Conservation (phyloP, 768 basidiomycete genomes). For the Russula sp. region DNA sequence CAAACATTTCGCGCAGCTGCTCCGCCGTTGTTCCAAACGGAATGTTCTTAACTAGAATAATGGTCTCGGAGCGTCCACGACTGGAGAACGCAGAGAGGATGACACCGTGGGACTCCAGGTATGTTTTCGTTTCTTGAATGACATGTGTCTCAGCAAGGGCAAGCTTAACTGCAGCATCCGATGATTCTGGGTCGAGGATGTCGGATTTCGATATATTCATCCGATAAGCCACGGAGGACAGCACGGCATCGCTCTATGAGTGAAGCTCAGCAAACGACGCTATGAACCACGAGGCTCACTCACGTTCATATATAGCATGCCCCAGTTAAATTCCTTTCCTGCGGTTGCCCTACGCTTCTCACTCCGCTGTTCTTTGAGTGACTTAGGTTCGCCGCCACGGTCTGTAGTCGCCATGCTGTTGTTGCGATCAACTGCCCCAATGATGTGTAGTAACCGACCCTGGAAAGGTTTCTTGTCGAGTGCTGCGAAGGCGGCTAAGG, state of each 20-base stretch:
- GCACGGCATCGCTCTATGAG: constrained; percentile 83
- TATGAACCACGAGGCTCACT: constrained; percentile 32
- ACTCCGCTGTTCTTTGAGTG: constrained; percentile 52
- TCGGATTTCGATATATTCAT: constrained; percentile 83
- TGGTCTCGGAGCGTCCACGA: constrained; percentile 60
- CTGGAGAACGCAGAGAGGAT: constrained; percentile 45
- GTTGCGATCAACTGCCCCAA: constrained; percentile 72
- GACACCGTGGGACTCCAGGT: constrained; percentile 74
- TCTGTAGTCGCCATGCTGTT: constrained; percentile 39
- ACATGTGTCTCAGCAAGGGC: constrained; percentile 95
- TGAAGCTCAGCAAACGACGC: constrained; percentile 22
- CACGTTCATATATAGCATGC: constrained; percentile 96
- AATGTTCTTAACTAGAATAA: constrained; percentile 92
- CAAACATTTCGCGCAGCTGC: constrained; percentile 75
- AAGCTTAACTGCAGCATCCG: constrained; percentile 84
- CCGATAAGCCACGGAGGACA: constrained; percentile 81
- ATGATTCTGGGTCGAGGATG: constrained; percentile 77
- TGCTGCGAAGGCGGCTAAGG: constrained; percentile 63
- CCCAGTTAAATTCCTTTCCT: constrained; percentile 85
- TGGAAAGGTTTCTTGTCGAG: constrained; percentile 85
- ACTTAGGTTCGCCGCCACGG: constrained; percentile 36
- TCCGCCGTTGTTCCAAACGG: constrained; percentile 78
- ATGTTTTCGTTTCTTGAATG: constrained; percentile 89
- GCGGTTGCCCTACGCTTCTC: constrained; percentile 59
- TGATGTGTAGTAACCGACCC: constrained; percentile 84